phyloP scores from a whole-genome alignment of 768 basidiomycete species.

The Leccinum truebloodii region DNA sequence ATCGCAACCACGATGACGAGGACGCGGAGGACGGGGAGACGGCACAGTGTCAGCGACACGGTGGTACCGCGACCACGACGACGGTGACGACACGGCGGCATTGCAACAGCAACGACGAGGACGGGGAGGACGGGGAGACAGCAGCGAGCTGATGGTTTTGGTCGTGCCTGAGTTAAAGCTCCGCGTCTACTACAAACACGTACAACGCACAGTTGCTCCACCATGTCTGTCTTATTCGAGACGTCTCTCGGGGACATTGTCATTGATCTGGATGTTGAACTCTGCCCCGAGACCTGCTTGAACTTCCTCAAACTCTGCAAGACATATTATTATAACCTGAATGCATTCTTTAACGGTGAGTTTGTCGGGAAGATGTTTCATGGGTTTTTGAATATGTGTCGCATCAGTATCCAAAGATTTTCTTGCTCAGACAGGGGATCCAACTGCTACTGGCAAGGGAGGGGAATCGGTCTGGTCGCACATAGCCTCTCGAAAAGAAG shows the following conservation, averaged over 20 bases:
- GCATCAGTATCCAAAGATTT: slow-evolving; percentile 91
- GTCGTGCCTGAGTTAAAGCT: background rate
- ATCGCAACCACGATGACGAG: no score
- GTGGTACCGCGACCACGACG: no score
- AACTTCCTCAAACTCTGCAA: slow-evolving; percentile 99
- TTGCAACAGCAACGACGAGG: no score
- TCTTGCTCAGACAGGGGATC: slow-evolving; percentile 95
- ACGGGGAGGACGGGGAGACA: no score
- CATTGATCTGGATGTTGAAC: slow-evolving; percentile 90
- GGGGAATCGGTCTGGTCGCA: slow-evolving; percentile 89
- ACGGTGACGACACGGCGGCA: no score
- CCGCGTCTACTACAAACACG: background rate
- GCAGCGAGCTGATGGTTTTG: no score
- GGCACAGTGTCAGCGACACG: no score
- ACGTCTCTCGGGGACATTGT: slow-evolving; percentile 97
- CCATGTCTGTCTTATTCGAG: slow-evolving; percentile 95
- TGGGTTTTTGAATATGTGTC: slow-evolving; percentile 1
- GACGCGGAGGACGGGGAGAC: no score
- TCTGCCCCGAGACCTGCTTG: slow-evolving; percentile 87
- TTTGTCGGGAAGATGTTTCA: slow-evolving; percentile 10
- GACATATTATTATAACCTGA: slow-evolving; percentile 94
- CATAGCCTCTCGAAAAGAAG: slow-evolving; percentile 49
- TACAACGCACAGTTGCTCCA: background rate
- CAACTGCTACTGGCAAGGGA: slow-evolving; percentile 90
- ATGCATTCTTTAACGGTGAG: slow-evolving; percentile 97